phyloP scores from a whole-genome alignment of 1,284 basidiomycete genomes.

The Cerioporus squamosus region DNA sequence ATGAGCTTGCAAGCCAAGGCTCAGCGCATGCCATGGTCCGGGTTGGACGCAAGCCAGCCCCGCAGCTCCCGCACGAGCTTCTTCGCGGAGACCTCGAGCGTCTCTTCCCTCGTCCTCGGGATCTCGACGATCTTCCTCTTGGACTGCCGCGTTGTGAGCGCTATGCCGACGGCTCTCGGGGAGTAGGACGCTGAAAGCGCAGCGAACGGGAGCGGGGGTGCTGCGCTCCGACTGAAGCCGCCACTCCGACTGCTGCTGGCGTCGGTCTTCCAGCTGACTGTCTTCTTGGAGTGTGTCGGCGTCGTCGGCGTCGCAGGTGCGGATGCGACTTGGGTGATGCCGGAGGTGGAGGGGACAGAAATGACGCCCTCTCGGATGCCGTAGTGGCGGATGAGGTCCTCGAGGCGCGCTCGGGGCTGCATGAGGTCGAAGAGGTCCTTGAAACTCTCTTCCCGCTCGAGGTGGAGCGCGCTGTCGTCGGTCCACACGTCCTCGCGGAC shows the following conservation, averaged over 20 bases:
- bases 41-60: constrained; percentile 26
- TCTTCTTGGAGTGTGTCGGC: constrained; percentile 4
- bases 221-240: constrained; percentile 4
- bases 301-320: constrained; percentile 17
- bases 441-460: constrained; percentile 73
- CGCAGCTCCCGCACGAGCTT: constrained; percentile 47
- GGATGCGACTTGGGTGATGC: constrained; percentile 18
- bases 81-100: constrained; percentile 61
- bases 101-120: constrained; percentile 54
- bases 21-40: constrained; percentile 6
- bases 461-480: constrained; percentile 73
- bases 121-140: constrained; percentile 66
- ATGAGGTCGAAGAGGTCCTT: constrained; percentile 76
- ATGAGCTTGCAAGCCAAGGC: neutral
- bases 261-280: neutral
- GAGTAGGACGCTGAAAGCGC: constrained; percentile 61
- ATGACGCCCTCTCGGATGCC: constrained; percentile 62
- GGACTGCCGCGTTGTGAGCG: constrained; percentile 44
- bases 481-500: constrained; percentile 75
- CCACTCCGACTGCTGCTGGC: neutral
- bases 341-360: constrained; percentile 13
- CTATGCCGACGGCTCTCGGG: constrained; percentile 58
- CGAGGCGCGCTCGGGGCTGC: constrained; percentile 71
- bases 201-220: constrained; percentile 49
- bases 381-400: constrained; percentile 69